Conservation (phyloP, 164 flowering plant genomes). For the Nelumbo lutea region DNA sequence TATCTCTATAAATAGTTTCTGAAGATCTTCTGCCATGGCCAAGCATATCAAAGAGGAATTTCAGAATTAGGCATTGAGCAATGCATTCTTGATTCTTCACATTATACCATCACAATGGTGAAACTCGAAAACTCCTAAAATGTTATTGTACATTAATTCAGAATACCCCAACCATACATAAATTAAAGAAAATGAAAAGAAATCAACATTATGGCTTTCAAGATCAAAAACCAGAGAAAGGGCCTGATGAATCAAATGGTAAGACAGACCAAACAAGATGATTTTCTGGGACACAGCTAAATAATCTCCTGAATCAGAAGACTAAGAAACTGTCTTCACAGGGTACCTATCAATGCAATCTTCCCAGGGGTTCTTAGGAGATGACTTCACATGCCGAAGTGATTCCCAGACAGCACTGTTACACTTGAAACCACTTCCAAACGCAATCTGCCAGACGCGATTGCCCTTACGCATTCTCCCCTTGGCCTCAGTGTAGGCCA, state of each 20-base stretch:
- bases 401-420: constrained; percentile 12
- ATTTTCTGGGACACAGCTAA: background rate
- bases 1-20: background rate
- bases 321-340: background rate
- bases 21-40: background rate
- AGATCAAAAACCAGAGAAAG: background rate
- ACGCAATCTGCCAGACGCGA: constrained; percentile 1
- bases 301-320: background rate
- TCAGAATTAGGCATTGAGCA: background rate
- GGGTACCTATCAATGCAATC: constrained; percentile 10
- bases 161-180: background rate
- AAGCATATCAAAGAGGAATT: background rate
- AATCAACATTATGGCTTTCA: background rate
- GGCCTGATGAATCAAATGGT: background rate
- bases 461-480: constrained; percentile 4
- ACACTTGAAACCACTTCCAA: constrained; percentile 13
- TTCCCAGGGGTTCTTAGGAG: constrained; percentile 6
- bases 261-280: background rate
- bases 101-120: background rate
- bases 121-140: background rate
- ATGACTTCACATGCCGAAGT: background rate
- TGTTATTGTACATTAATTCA: background rate
- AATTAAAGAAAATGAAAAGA: background rate
- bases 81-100: background rate
- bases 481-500: constrained; percentile 12